phyloP scores from a whole-genome alignment of 2,329 filamentous ascomycete genomes.

The Ophiocordyceps australis region DNA sequence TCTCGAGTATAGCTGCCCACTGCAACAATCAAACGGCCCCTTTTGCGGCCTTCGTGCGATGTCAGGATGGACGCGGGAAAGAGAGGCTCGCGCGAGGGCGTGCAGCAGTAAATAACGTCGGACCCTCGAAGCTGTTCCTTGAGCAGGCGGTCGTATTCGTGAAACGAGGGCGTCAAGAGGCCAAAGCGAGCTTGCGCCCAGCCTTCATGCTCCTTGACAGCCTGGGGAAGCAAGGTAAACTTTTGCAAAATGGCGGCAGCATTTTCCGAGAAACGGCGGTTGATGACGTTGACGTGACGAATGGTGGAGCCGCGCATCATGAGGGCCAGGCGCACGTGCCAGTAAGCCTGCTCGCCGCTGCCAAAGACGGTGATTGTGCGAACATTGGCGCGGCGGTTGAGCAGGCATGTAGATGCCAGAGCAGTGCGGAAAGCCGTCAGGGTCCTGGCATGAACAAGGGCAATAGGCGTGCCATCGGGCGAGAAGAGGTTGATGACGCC shows the following conservation, averaged over 20 bases:
- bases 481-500: conserved; percentile 54
- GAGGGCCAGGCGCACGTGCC: conserved; percentile 76
- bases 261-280: conserved; percentile 46
- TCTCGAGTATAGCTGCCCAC: conserved; percentile 50
- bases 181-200: conserved; percentile 51
- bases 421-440: conserved; percentile 71
- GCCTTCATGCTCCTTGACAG: conserved; percentile 36
- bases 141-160: conserved; percentile 45
- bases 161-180: conserved; percentile 49
- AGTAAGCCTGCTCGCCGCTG: conserved; percentile 79
- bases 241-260: conserved; percentile 31
- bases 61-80: conserved; percentile 62
- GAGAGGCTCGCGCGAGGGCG: conserved; percentile 53
- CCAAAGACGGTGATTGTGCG: conserved; percentile 73
- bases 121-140: conserved; percentile 53
- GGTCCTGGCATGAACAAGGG: conserved; percentile 54
- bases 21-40: conserved; percentile 53
- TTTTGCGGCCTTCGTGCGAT: conserved; percentile 47
- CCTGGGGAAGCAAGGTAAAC: conserved; percentile 23
- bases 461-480: conserved; percentile 40
- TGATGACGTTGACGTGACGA: conserved; percentile 67
- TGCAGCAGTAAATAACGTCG: conserved; percentile 80
- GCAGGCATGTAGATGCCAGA: conserved; percentile 48
- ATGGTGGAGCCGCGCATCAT: conserved; percentile 54
- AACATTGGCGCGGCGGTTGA: conserved; percentile 47